Evolutionary conservation across 2,329 filamentous ascomycete species (phyloP).

Genomic region (Orbilia quercus): DNA sequence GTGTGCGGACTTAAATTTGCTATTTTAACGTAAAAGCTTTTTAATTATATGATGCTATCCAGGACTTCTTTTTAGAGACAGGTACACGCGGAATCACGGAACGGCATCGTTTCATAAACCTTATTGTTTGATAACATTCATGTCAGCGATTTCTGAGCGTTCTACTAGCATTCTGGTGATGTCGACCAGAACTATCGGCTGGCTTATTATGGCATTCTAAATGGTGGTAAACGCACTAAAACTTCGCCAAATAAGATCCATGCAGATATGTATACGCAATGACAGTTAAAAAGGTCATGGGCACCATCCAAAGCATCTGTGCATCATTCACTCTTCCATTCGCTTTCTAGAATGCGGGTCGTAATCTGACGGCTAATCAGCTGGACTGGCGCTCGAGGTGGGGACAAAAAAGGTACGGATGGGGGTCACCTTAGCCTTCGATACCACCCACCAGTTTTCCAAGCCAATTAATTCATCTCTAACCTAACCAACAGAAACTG

Average conservation of each 20-base stretch:
- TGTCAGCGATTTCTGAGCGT: constrained; percentile 9
- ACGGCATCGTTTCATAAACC: constrained; percentile 43
- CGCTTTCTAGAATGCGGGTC: constrained; percentile 49
- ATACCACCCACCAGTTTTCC: constrained; percentile 26
- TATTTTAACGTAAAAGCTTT: constrained; percentile 18
- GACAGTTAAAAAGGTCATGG: constrained; percentile 20
- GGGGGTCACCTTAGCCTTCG: constrained; percentile 37
- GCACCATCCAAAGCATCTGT: constrained; percentile 1
- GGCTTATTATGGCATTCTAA: background rate
- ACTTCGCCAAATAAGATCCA: constrained; percentile 11
- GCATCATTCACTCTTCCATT: constrained; percentile 33
- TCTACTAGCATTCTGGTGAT: too few relatives aligned
- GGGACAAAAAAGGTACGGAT: constrained; percentile 24
- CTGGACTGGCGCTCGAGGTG: constrained; percentile 25
- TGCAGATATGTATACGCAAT: constrained; percentile 42
- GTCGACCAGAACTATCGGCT: too few relatives aligned
- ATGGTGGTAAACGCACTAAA: constrained; percentile 8
- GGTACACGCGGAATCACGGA: constrained; percentile 46
- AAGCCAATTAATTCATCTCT: constrained; percentile 22
- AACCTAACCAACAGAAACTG: too few relatives aligned
- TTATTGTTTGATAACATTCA: constrained; percentile 20
- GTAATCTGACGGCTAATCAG: constrained; percentile 51
- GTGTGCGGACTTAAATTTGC: background rate
- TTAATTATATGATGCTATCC: constrained; percentile 13
- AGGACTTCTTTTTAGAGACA: constrained; percentile 48